Evolutionary conservation across 1,139 yeast species (phyloP), one percentile per base, ranked within the genome.

Genomic region (Geotrichum klebahnii): DNA sequence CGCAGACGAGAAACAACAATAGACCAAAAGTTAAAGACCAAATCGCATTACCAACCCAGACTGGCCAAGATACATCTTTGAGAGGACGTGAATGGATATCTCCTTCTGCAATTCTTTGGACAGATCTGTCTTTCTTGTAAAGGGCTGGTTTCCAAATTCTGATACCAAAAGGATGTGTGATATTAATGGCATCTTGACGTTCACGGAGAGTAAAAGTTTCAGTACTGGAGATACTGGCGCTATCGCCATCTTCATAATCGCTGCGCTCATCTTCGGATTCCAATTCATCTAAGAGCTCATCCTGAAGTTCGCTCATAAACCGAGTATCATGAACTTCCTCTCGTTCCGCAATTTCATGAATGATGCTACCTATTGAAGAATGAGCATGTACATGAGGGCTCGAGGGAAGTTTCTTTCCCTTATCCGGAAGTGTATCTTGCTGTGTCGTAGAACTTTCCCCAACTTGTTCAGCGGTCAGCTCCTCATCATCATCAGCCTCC

Each of bases 101-200:
- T 55, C 86, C 88, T 53, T 88, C 95, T 0, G 98, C 97, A 52
- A 89, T 81, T 29, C 82, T 76, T 57, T 95, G 95, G 32, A 92
- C 97, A 1, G 96, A 87, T 61, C 99, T 80, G 54, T 79, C 79
- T 67, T 92, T 92, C 65, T 94, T 92, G 69, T 92, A 92, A 54
- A 92, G 75, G 1, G 98, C 96, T 0, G 98, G 98, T 64, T 92
- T 92, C 98, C 98, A 92, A 60, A 92, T 87, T 66, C 96, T 84
- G 48, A 92, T 89, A 75, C 98, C 98, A 64, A 92, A 92, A 0
- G 98, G 98, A 70, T 94, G 98, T 1, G 97, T 89, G 49, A 86
- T 82, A 63, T 92, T 92, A 65, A 92, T 94, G 3, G 98, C 98
- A 58, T 87, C 90, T 67, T 92, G 98, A 57, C 97, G 81, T 59